Evolutionary conservation across 768 basidiomycete species (phyloP), one percentile per base, ranked within the genome.

Genomic region (Kondoa malvinella): DNA sequence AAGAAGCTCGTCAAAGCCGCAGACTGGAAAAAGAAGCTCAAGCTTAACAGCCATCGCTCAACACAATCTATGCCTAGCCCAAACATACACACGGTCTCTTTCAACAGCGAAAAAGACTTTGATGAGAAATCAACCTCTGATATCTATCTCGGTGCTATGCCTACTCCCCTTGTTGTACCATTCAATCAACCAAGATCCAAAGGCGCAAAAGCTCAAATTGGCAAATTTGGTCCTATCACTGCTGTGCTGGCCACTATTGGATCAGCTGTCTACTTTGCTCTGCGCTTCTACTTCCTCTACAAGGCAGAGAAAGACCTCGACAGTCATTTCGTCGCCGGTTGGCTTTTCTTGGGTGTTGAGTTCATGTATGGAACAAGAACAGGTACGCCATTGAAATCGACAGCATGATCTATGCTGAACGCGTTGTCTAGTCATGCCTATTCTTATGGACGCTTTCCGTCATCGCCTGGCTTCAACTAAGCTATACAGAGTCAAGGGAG

Each of bases 401-500:
- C 26, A 15, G 15, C 14, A 26, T 15, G 12, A 12, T 3, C 62
- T 4, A n/a, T n/a, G n/a, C n/a, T n/a, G n/a, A n/a, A n/a, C n/a
- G n/a, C n/a, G n/a, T 25, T 17, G 3, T 58, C 27, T 15, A 12
- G 26, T 66, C 21, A 66, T 57, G 29, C 56, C 56, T 32, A 14
- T n/a, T 59, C 40, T 57, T n/a, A 32, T 17, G 4, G 31, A 30
- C 27, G 34, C 33, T 56, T 69, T 56, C 67, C 56, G n/a, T 12
- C 14, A 26, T 56, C 32, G 17, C n/a, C 66, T 27, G 14, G 60
- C 50, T 59, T 58, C 56, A 32, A 64, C 16, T 67, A 70, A 4
- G 27, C 71, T 71, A 50, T 57, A 70, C 40, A 64, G 70, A 15
- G 56, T 74, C 31, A 69, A 72, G 27, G 71, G 72, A 40, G 73